Percentiles rank a stretch among this genome's conserved stretches.
phyloP scores from a whole-genome alignment of 2,329 filamentous ascomycete genomes.

The Eurotiales sp. region DNA sequence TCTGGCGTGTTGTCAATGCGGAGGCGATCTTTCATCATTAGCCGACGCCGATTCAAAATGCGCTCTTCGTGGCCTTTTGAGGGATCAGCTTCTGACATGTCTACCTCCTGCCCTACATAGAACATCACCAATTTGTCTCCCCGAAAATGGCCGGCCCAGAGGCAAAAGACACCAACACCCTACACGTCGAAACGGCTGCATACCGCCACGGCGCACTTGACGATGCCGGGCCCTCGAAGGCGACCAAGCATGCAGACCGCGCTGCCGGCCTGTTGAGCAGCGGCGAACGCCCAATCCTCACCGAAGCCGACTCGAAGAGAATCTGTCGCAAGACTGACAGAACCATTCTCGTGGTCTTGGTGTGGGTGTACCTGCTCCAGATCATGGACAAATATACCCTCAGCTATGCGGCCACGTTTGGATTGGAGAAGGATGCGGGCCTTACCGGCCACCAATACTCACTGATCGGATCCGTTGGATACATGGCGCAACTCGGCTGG shows the following conservation, averaged over 20 bases:
- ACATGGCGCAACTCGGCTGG: slow-evolving; percentile 60
- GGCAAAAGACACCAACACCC: neutral
- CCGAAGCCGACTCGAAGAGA: slow-evolving; percentile 44
- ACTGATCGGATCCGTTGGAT: slow-evolving; percentile 54
- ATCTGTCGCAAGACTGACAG: slow-evolving; percentile 61
- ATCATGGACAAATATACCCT: slow-evolving; percentile 59
- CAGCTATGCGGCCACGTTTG: slow-evolving; percentile 57
- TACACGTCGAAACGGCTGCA: neutral
- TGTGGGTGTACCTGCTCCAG: slow-evolving; percentile 48
- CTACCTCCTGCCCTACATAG: too few species aligned
- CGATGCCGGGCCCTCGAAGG: neutral
- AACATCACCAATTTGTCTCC: too few species aligned
- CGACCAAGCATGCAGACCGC: slow-evolving; percentile 12
- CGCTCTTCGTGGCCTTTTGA: too few species aligned
- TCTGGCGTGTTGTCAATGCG: too few species aligned
- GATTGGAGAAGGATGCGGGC: slow-evolving; percentile 48
- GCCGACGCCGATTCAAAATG: too few species aligned
- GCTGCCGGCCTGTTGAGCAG: slow-evolving; percentile 7
- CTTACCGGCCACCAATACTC: slow-evolving; percentile 56
- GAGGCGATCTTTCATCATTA: too few species aligned
- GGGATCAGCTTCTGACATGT: too few species aligned
- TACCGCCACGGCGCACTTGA: neutral
- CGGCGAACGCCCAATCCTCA: slow-evolving; percentile 19
- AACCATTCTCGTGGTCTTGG: slow-evolving; percentile 49
- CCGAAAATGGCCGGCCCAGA: too few species aligned